Evolutionary conservation across 805 yeast genomes (phyloP).

Genomic region (Schwanniomyces polymorphus): DNA sequence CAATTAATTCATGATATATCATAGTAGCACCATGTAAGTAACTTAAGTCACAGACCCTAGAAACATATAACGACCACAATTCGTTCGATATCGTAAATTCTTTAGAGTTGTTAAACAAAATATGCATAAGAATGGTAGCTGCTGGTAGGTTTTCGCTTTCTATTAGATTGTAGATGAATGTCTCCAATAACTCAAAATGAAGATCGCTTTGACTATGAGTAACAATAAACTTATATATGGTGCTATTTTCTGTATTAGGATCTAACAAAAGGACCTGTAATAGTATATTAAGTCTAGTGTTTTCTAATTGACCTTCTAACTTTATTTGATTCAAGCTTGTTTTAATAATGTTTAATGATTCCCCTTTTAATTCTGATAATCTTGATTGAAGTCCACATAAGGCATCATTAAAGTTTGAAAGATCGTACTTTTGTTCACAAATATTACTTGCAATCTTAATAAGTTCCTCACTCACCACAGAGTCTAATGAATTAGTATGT

Average conservation of each 20-base stretch:
- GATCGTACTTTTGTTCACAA: background rate
- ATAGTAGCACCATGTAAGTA: conserved; percentile 31
- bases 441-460: background rate
- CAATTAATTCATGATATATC: conserved; percentile 36
- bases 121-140: conserved; percentile 26
- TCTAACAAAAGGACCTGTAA: background rate
- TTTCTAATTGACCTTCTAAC: background rate
- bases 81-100: conserved; percentile 26
- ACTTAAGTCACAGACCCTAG: conserved; percentile 20
- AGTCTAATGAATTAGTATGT: background rate
- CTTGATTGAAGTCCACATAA: background rate
- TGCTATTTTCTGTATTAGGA: background rate
- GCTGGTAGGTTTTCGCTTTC: conserved; percentile 18
- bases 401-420: background rate
- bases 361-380: background rate
- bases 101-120: conserved; percentile 13
- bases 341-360: background rate
- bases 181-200: conserved; percentile 18
- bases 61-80: conserved; percentile 30
- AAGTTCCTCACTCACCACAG: background rate
- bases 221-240: conserved; percentile 10
- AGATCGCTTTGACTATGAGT: conserved; percentile 6
- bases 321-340: background rate
- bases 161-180: conserved; percentile 19
- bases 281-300: background rate